A percentile compares a stretch with the other conserved stretches of the same genome.
phyloP scores from a whole-genome alignment of 768 basidiomycete genomes.

The Gloeostereum incarnatum region DNA sequence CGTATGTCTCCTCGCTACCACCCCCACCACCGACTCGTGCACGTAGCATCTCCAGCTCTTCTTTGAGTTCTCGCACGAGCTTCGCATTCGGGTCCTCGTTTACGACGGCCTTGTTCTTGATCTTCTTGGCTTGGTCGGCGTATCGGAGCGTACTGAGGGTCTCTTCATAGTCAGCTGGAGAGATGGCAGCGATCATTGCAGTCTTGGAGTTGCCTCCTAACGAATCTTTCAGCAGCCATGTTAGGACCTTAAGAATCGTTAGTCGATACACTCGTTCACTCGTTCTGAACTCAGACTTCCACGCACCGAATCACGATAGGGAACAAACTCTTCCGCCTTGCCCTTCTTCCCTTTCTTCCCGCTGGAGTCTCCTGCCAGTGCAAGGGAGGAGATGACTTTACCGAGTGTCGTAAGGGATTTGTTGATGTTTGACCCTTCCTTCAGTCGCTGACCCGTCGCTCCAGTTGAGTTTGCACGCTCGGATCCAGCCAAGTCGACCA shows the following conservation, averaged over 20 bases:
- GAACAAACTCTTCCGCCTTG: constrained; percentile 86
- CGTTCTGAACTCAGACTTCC: constrained; percentile 1
- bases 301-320: constrained; percentile 93
- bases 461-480: constrained; percentile 97
- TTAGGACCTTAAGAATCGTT: constrained; percentile 61
- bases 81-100: constrained; percentile 99
- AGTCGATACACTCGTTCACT: background rate
- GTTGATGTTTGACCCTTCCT: constrained; percentile 98
- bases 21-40: constrained; percentile 57
- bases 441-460: constrained; percentile 90
- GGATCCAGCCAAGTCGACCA: constrained; percentile 95
- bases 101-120: constrained; percentile 98
- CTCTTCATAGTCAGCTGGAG: constrained; percentile 98
- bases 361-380: constrained; percentile 49
- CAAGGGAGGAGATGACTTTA: constrained; percentile 92
- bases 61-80: constrained; percentile 97
- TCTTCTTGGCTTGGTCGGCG: constrained; percentile 99
- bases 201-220: constrained; percentile 97
- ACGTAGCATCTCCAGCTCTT: constrained; percentile 90
- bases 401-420: constrained; percentile 97
- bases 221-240: constrained; percentile 97
- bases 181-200: constrained; percentile 98
- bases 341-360: constrained; percentile 87
- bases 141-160: constrained; percentile 94
- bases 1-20: constrained; percentile 66